phyloP scores from a whole-genome alignment of 2,329 filamentous ascomycete genomes.

The Fusarium acutatum region DNA sequence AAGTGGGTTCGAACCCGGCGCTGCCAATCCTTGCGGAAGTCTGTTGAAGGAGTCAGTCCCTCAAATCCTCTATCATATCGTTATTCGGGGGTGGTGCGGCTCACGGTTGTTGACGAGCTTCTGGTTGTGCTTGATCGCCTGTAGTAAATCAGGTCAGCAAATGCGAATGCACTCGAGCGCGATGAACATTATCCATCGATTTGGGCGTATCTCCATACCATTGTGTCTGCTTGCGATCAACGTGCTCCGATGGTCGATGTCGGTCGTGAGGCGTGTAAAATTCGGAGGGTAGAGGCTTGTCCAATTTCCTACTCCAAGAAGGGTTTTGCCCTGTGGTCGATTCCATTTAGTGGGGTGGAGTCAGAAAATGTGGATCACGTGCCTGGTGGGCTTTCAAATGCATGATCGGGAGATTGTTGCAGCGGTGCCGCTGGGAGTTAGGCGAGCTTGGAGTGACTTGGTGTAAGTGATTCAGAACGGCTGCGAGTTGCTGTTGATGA shows the following conservation, averaged over 20 bases:
- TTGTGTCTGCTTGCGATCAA: constrained; percentile 65
- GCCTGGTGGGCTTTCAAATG: background rate
- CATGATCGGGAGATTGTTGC: constrained; percentile 15
- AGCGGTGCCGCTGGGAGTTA: background rate
- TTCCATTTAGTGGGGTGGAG: constrained; percentile 44
- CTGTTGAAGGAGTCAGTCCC: constrained; percentile 61
- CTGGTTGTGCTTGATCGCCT: constrained; percentile 99
- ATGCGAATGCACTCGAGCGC: constrained; percentile 17
- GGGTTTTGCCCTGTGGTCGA: constrained; percentile 43
- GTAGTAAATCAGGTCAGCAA: constrained; percentile 45
- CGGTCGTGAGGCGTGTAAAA: constrained; percentile 51
- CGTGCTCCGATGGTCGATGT: constrained; percentile 54
- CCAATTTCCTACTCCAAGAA: constrained; percentile 54
- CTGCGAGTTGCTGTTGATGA: background rate
- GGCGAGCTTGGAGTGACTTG: background rate
- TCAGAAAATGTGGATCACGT: constrained; percentile 37
- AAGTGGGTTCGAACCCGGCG: constrained; percentile 99
- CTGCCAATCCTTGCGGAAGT: constrained; percentile 99
- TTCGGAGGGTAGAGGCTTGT: constrained; percentile 50
- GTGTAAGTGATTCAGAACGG: background rate
- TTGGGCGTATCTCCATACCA: constrained; percentile 52
- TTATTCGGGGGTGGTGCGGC: constrained; percentile 48
- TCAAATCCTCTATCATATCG: constrained; percentile 39
- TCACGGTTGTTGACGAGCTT: constrained; percentile 95
- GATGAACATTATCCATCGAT: constrained; percentile 27